Evolutionary conservation across 495 filamentous ascomycete species (phyloP), one percentile per base, ranked within the genome.

Genomic region (Penicillium cinerascens): DNA sequence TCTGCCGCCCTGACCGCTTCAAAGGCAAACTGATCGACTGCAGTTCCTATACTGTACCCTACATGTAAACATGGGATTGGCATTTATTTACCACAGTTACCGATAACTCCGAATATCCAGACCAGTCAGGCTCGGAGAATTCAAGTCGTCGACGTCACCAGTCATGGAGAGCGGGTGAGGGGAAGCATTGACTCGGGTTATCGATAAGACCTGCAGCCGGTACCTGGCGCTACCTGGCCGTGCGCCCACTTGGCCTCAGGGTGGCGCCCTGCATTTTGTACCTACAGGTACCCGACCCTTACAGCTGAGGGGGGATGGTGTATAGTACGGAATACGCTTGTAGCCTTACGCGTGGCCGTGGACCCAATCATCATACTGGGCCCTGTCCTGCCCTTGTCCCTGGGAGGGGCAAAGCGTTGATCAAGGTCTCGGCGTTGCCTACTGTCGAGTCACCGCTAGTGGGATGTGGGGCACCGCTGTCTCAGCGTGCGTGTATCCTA

Each of bases 151-250:
- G 50, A 61, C 58, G 55, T 60, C 58, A 60, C 29, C 55, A 23
- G 43, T 22, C 39, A n/a, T n/a, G n/a, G n/a, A 45, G 16, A 37
- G 40, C 36, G 18, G 42, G 33, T 47, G 44, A 61, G 44, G 16
- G 26, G 44, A 36, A 47, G 2, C 33, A 17, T 23, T 27, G 20
- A 20, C 10, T 6, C 11, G 8, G 27, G 26, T 54, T 52, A 64
- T 58, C 58, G 56, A 58, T 66, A 63, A 59, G 61, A 60, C 60
- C 58, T 66, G 63, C 63, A 57, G 55, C 17, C 20, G 52, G 63
- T 66, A 66, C 63, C 63, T 64, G 57, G 52, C 47, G 46, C 56
- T 64, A 64, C 56, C 44, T 61, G 59, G 44, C 38, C 35, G 48
- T 41, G 54, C 54, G 41, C 41, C 40, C 27, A 37, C 51, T n/a